phyloP scores from a whole-genome alignment of 2,329 filamentous ascomycete species.

The Claviceps sp. region DNA sequence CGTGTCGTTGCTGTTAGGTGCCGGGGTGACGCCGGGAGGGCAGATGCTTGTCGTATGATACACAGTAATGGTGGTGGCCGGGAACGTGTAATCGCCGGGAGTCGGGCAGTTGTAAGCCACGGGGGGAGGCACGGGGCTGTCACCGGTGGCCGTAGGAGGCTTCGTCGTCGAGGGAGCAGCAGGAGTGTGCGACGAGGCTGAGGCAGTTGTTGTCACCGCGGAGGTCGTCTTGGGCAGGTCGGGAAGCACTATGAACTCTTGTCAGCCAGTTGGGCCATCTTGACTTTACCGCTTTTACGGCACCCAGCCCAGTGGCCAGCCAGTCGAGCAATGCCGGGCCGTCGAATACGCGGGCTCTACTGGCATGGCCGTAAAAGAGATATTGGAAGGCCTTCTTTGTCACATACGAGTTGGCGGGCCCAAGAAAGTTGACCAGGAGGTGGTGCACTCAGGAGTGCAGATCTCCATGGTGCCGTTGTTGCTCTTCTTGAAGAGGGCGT shows the following conservation, averaged over 20 bases:
- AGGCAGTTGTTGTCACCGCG: no score
- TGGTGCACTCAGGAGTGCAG: slow-evolving; percentile 54
- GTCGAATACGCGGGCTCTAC: no score
- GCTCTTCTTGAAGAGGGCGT: slow-evolving; percentile 45
- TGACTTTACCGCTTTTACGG: no score
- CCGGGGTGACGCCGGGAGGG: slow-evolving; percentile 53
- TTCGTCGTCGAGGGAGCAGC: slow-evolving; percentile 1
- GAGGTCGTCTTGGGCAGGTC: no score
- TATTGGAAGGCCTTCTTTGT: background rate
- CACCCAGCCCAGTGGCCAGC: no score
- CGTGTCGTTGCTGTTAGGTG: slow-evolving; percentile 39
- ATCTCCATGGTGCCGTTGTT: slow-evolving; percentile 25
- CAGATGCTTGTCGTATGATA: slow-evolving; percentile 54
- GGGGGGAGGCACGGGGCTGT: slow-evolving; percentile 28
- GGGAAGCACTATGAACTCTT: no score
- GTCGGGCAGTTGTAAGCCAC: slow-evolving; percentile 43
- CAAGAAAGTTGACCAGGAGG: slow-evolving; percentile 58
- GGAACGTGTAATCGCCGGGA: slow-evolving; percentile 63
- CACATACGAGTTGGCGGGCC: slow-evolving; percentile 52
- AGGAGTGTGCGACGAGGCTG: slow-evolving; percentile 4
- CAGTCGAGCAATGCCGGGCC: no score
- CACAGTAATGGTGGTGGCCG: slow-evolving; percentile 56
- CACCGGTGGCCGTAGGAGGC: slow-evolving; percentile 17
- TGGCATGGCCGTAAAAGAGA: no score
- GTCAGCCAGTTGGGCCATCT: no score